Percentiles rank a stretch among this genome's conserved stretches.
These are phyloP conservation scores for Hirschioporus abietinus DNA, from an alignment of 768 basidiomycete species.

Conservation along the genomic window DNA sequence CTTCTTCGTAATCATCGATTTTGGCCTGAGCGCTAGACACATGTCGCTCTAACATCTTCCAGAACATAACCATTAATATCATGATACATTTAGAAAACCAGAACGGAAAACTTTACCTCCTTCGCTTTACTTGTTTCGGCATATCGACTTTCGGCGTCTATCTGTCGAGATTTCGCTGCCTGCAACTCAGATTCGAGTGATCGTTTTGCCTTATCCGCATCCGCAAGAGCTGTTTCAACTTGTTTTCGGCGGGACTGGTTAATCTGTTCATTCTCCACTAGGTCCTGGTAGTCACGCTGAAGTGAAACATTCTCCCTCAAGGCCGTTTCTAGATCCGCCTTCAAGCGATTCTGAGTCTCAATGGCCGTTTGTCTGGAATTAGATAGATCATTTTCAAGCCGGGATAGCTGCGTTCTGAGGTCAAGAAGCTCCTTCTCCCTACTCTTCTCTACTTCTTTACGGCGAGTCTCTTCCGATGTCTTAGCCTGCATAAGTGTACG, in stretches of 20 bases:
- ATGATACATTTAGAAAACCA: neutral
- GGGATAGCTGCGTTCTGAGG: constrained; percentile 57
- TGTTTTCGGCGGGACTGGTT: constrained; percentile 46
- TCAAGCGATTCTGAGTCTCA: constrained; percentile 68
- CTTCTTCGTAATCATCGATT: constrained; percentile 84
- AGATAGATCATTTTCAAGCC: constrained; percentile 62
- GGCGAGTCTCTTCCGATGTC: constrained; percentile 77
- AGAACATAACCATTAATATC: constrained; percentile 10
- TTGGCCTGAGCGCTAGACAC: constrained; percentile 66
- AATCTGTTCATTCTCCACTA: constrained; percentile 55
- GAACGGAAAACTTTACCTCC: constrained; percentile 49
- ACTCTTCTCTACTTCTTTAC: constrained; percentile 79
- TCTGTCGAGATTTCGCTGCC: constrained; percentile 59
- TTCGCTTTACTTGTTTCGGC: constrained; percentile 57
- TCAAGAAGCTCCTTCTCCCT: constrained; percentile 78
- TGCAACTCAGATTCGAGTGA: constrained; percentile 68
- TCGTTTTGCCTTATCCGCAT: constrained; percentile 66
- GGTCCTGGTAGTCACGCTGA: constrained; percentile 53
- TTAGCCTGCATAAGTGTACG: constrained; percentile 81
- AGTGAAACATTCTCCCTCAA: constrained; percentile 55
- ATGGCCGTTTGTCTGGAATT: constrained; percentile 56
- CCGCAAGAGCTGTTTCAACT: constrained; percentile 42
- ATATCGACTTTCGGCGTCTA: constrained; percentile 60
- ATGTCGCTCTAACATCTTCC: constrained; percentile 72
- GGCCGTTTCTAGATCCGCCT: constrained; percentile 66